phyloP scores from a whole-genome alignment of 495 filamentous ascomycete genomes.

The Hypoxylon lienhwacheense region DNA sequence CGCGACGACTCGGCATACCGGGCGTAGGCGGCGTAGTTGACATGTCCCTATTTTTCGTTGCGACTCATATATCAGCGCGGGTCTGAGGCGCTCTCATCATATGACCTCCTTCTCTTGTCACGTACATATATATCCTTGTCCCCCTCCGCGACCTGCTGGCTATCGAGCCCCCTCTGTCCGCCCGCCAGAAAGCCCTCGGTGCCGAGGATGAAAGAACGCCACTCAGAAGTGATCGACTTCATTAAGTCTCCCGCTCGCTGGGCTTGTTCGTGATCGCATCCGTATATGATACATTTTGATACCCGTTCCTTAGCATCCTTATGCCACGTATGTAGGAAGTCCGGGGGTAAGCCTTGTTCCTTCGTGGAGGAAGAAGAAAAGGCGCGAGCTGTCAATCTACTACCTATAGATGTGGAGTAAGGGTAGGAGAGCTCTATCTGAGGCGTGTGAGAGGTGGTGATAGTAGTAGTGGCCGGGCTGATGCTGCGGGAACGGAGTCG shows the following conservation, averaged over 20 bases:
- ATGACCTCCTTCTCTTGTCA: conserved; percentile 36
- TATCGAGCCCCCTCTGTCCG: conserved; percentile 63
- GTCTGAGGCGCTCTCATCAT: neutral
- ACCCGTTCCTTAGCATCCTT: conserved; percentile 70
- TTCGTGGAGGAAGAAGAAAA: neutral
- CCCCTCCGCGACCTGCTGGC: conserved; percentile 82
- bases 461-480: neutral
- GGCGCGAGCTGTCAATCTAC: neutral
- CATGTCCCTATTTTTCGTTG: conserved; percentile 60
- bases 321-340: conserved; percentile 66
- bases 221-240: conserved; percentile 65
- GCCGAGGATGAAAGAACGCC: conserved; percentile 75
- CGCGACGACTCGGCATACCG: conserved; percentile 84
- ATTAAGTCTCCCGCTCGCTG: conserved; percentile 63
- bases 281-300: conserved; percentile 84
- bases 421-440: neutral
- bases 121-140: conserved; percentile 73
- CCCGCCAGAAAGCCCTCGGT: conserved; percentile 80
- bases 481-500: neutral
- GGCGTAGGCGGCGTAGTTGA: conserved; percentile 86
- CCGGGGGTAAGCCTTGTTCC: conserved; percentile 7
- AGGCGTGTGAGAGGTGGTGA: neutral
- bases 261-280: conserved; percentile 63
- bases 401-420: neutral
- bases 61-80: conserved; percentile 5